Evolutionary conservation across 1,284 basidiomycete genomes (phyloP), one percentile per base, ranked within the genome.

Genomic region (Cutaneotrichosporon cavernicola): DNA sequence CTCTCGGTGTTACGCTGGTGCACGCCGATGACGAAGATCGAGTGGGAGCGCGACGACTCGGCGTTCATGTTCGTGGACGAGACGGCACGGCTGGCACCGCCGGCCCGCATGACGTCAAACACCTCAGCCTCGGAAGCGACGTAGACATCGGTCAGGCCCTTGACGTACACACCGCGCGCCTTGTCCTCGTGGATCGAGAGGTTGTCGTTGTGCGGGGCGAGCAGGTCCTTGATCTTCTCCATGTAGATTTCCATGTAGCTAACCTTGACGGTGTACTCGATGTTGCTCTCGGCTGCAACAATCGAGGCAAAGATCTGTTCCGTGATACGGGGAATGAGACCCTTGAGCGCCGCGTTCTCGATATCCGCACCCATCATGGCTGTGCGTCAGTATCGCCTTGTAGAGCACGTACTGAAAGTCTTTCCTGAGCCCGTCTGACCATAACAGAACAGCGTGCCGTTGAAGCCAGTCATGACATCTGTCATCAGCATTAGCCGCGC

Each of bases 171-270:
- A 50, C 97, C 97, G 73, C 91, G 90, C 18, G 88, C 89, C 81
- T 99, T 99, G 82, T 99, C 97, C 79, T 99, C 97, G 79, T 99
- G 97, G 10, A 99, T 90, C 73, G 97, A 95, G 16, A 99, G 84
- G 79, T 99, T 99, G 80, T 99, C 97, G 73, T 99, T 98, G 82
- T 95, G 92, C 47, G 97, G 97, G 64, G 94, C 90, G 63, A 99
- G 86, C 65, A 99, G 82, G 85, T 99, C 97, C 64, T 96, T 87
- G 73, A 99, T 95, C 70, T 89, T 88, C 82, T 99, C 97, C 77
- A 99, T 87, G 82, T 99, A 99, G 70, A 99, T 99, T 81, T 99
- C 97, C 94, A 99, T 97, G 81, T 99, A 99, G 43, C 94, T 97
- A 61, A 99, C 97, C 83, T 99, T 99, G 80, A 99, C 97, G 64